Evolutionary conservation across 768 basidiomycete genomes (phyloP).

Genomic region (Collybia sordida): DNA sequence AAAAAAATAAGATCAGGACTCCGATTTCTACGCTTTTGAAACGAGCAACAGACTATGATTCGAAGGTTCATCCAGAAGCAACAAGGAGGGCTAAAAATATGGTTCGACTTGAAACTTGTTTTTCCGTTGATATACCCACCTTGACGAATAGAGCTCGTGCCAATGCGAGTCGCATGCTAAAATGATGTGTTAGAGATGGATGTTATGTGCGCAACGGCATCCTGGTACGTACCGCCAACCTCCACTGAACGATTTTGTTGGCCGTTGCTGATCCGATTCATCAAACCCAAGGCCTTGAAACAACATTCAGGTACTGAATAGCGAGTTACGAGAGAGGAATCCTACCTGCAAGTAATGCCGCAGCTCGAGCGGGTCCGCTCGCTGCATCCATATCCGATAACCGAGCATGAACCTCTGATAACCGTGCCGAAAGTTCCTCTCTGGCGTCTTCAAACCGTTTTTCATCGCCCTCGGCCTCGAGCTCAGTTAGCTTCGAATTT

Average conservation of each 20-base stretch:
- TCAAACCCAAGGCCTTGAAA: slow-evolving; percentile 83
- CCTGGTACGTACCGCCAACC: slow-evolving; percentile 76
- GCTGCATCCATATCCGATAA: slow-evolving; percentile 99
- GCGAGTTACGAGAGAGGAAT: background rate
- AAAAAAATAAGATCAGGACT: slow-evolving; percentile 2
- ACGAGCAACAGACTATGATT: slow-evolving; percentile 75
- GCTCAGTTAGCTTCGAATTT: slow-evolving; percentile 67
- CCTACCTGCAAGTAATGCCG: slow-evolving; percentile 81
- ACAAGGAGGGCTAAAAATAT: slow-evolving; percentile 55
- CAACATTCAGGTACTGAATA: background rate
- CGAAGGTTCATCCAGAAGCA: slow-evolving; percentile 91
- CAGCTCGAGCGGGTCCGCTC: slow-evolving; percentile 93
- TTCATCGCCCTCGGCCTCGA: slow-evolving; percentile 77
- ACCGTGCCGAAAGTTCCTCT: slow-evolving; percentile 77
- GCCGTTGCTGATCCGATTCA: slow-evolving; percentile 80
- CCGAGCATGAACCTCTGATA: slow-evolving; percentile 87
- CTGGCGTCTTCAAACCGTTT: slow-evolving; percentile 81
- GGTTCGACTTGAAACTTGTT: background rate
- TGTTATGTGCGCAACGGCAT: background rate
- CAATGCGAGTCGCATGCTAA: slow-evolving; percentile 91
- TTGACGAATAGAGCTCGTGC: slow-evolving; percentile 97
- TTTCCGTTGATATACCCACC: slow-evolving; percentile 32
- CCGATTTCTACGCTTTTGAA: background rate
- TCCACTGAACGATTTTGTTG: slow-evolving; percentile 88
- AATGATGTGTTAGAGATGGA: slow-evolving; percentile 4